These are phyloP conservation scores for Pleurotus tuber-regium DNA, from an alignment of 768 basidiomycete species.

Conservation along the genomic window DNA sequence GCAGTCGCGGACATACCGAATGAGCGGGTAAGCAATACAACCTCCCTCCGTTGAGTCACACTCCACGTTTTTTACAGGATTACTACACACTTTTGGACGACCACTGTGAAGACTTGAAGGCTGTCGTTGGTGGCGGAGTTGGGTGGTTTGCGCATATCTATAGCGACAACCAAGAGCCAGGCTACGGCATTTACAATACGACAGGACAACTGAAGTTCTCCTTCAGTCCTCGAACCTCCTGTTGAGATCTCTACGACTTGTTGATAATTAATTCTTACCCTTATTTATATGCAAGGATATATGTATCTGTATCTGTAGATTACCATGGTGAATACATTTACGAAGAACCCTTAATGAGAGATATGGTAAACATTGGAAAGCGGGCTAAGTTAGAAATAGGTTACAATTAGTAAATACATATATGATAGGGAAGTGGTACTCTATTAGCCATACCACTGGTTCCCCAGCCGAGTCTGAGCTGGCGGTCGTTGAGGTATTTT, in stretches of 20 bases:
- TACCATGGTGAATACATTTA: too few species aligned
- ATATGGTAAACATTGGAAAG: neutral
- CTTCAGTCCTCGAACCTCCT: slow-evolving; percentile 50
- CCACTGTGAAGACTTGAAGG: slow-evolving; percentile 52
- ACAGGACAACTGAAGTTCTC: slow-evolving; percentile 44
- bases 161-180: slow-evolving; percentile 48
- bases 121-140: slow-evolving; percentile 46
- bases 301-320: too few species aligned
- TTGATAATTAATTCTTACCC: neutral
- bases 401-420: neutral
- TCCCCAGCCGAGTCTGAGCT: slow-evolving; percentile 52
- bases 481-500: slow-evolving; percentile 73
- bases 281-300: too few species aligned
- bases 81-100: slow-evolving; percentile 54
- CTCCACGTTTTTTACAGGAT: slow-evolving; percentile 26
- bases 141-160: slow-evolving; percentile 73
- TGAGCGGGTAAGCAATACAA: slow-evolving; percentile 36
- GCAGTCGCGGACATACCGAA: slow-evolving; percentile 49
- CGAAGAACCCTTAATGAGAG: neutral
- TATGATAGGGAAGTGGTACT: neutral
- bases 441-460: slow-evolving; percentile 70
- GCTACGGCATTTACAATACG: slow-evolving; percentile 54
- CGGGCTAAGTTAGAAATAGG: neutral
- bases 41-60: neutral
- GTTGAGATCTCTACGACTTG: slow-evolving; percentile 36